Evolutionary conservation across 257 asterid genomes (phyloP).

Genomic region (Salvia miltiorrhiza): DNA sequence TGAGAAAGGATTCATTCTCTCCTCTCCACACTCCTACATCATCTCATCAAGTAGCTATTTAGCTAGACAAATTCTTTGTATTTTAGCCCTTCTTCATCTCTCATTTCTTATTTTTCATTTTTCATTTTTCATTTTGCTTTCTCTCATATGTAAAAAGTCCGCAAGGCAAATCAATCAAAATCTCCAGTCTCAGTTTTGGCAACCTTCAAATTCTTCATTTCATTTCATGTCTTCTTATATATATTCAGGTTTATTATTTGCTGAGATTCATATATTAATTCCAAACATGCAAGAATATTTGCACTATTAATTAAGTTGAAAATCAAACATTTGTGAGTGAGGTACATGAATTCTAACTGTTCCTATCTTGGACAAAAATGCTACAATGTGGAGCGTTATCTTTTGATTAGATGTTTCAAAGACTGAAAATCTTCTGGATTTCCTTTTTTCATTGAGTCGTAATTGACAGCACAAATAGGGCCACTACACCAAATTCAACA

Average conservation of each 20-base stretch:
- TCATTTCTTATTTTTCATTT: no score
- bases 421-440: neutral
- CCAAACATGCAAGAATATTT: neutral
- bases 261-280: neutral
- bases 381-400: neutral
- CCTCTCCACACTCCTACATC: no score
- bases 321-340: neutral
- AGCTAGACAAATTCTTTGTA: constrained; percentile 25
- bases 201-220: neutral
- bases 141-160: constrained; percentile 43
- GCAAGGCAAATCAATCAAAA: constrained; percentile 48
- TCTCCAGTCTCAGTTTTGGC: constrained; percentile 17
- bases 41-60: constrained; percentile 9
- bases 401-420: neutral
- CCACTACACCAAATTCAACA: constrained; percentile 2
- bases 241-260: neutral
- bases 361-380: neutral
- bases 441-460: neutral
- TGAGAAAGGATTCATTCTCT: neutral
- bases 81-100: neutral
- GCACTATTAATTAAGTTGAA: neutral
- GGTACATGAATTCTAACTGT: neutral
- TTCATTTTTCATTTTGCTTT: neutral
- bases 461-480: constrained; percentile 16
- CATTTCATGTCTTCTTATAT: no score